These are phyloP conservation scores for Kuraishia hungarica DNA, from an alignment of 805 yeast species.

Conservation along the genomic window DNA sequence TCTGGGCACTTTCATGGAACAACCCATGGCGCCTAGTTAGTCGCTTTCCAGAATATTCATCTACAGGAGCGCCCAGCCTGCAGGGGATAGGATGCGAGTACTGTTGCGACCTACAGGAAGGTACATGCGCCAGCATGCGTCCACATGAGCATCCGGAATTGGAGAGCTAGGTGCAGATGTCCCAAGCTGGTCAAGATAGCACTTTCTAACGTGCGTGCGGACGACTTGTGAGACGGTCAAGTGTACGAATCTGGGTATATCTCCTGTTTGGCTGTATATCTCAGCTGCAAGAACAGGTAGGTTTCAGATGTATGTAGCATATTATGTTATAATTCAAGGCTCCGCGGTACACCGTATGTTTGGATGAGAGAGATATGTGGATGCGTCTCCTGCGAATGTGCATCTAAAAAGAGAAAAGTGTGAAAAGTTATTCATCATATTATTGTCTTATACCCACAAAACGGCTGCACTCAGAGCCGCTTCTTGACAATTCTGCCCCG, in stretches of 20 bases:
- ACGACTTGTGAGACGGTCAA: too few species aligned
- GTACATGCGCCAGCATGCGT: background rate
- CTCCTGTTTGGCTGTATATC: too few species aligned
- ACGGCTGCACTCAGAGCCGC: background rate
- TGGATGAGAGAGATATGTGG: background rate
- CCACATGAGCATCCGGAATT: background rate
- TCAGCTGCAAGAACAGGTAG: too few species aligned
- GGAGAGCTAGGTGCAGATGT: background rate
- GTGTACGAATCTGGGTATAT: too few species aligned
- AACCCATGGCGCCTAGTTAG: background rate
- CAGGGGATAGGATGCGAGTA: background rate
- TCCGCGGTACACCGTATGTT: background rate
- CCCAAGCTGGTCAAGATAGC: background rate
- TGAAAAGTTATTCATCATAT: too few species aligned
- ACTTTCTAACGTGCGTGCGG: too few species aligned
- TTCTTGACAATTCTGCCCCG: background rate
- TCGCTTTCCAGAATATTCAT: background rate
- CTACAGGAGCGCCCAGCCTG: background rate
- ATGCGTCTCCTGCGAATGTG: background rate
- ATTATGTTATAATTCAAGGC: background rate
- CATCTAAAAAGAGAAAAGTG: background rate
- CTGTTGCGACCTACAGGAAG: background rate
- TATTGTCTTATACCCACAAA: background rate
- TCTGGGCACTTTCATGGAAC: background rate
- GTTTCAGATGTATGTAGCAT: too few species aligned